These are phyloP conservation scores for Triglochin maritima DNA, from an alignment of 106 monocot genomes.

Conservation along the genomic window DNA sequence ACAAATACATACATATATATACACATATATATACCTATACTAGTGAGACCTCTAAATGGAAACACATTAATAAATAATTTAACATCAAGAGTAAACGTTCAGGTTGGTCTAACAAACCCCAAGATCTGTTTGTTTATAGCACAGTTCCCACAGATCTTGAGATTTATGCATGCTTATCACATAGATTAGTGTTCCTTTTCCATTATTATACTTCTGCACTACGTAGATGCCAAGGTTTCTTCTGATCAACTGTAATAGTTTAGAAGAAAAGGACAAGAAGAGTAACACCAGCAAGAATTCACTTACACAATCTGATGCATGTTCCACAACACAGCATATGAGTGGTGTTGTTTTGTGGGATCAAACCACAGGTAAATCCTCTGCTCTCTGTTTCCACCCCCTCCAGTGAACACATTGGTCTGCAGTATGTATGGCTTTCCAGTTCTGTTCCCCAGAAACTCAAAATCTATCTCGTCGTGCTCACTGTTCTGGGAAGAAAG, in stretches of 20 bases:
- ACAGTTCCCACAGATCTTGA: too few species aligned
- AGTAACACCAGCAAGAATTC: background rate
- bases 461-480: slow-evolving; percentile 31
- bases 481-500: slow-evolving; percentile 22
- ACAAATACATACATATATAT: too few species aligned
- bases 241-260: background rate
- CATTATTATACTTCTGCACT: background rate
- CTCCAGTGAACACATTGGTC: slow-evolving; percentile 22
- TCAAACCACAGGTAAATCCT: slow-evolving; percentile 22
- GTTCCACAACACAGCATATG: slow-evolving; percentile 27
- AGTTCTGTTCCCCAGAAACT: slow-evolving; percentile 22
- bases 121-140: too few species aligned
- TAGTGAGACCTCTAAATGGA: too few species aligned
- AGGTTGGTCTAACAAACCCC: too few species aligned
- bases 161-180: background rate
- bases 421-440: slow-evolving; percentile 22
- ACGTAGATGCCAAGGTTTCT: background rate
- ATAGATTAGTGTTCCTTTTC: background rate
- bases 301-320: slow-evolving; percentile 17
- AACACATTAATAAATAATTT: too few species aligned
- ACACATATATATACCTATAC: too few species aligned
- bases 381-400: slow-evolving; percentile 15
- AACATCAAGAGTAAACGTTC: too few species aligned
- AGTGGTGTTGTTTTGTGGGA: slow-evolving; percentile 17
- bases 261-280: background rate